Evolutionary conservation across 2,329 filamentous ascomycete genomes (phyloP).

Genomic region (Phialophora tarda): DNA sequence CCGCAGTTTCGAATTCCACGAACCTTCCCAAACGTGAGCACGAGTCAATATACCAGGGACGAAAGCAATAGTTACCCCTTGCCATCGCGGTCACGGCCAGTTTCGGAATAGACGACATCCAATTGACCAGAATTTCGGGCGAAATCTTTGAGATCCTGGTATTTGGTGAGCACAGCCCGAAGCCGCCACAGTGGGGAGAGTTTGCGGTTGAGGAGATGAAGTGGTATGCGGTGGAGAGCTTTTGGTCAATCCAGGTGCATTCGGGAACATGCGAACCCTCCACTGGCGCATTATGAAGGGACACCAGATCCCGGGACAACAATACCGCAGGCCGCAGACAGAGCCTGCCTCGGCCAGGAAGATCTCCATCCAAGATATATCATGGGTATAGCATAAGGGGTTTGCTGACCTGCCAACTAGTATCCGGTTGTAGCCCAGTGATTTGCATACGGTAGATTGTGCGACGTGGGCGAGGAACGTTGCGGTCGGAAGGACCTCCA

Average conservation of each 20-base stretch:
- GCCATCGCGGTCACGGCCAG: constrained; percentile 86
- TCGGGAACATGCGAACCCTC: background rate
- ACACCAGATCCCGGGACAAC: background rate
- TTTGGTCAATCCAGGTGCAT: background rate
- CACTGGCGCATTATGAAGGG: background rate
- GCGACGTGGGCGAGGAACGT: constrained; percentile 78
- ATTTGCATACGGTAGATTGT: constrained; percentile 98
- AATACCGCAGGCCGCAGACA: background rate
- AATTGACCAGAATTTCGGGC: constrained; percentile 87
- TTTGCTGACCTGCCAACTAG: constrained; percentile 98
- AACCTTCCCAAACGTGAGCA: constrained; percentile 64
- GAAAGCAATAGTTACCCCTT: constrained; percentile 72
- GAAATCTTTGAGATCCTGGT: constrained; percentile 98
- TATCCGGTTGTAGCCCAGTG: constrained; percentile 93
- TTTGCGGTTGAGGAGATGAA: background rate
- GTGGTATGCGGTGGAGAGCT: background rate
- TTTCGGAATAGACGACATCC: constrained; percentile 98
- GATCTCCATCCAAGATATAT: background rate
- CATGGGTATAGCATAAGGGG: constrained; percentile 35
- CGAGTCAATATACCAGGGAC: constrained; percentile 30
- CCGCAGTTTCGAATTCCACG: constrained; percentile 94
- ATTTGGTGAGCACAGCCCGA: constrained; percentile 25
- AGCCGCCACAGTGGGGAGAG: background rate
- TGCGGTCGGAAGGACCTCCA: constrained; percentile 67
- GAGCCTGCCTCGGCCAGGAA: background rate